Evolutionary conservation across 306 rosid genomes (phyloP), one percentile per base, ranked within the genome.

Genomic region (Parietaria judaica): DNA sequence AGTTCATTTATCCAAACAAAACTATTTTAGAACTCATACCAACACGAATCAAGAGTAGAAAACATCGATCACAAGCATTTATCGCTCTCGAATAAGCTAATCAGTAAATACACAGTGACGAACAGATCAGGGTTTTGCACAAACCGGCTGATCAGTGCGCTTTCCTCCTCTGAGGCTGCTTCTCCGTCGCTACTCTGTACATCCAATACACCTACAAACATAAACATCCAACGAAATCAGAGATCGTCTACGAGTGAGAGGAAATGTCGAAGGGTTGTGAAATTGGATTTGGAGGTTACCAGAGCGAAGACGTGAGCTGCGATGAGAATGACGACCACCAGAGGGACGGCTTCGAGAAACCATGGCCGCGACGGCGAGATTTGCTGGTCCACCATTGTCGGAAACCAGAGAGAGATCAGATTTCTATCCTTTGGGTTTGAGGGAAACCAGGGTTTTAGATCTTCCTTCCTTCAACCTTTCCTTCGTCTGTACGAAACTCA

Each of bases 271-370:
- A 65, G 16, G 17, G 9, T 60, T 31, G 31, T 16, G 23, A 16
- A 8, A 2, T 34, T 17, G 52, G 56, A 55, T 14, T 8, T 6
- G 31, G 36, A 10, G 36, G 57, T 57, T 71, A 91, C 98, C 96
- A 91, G 64, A 14, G 98, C 96, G 70, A 88, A 48, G 72, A 91
- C 94, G 36, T 92, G 98, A 61, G 84, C 83, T 10, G 89, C 96
- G 6, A 88, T 86, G 7, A 92, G 78, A 43, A 82, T 11, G 69
- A 86, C 64, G 16, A 88, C 84, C 36, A 86, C 8, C 47, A 86
- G 66, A 8, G 94, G 90, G 14, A 88, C 51, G 54, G 41, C 63
- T 14, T 84, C 80, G 36, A 82, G 87, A 66, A 92, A 38, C 98
- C 96, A 84, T 63, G 95, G 85, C 72, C 79, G 78, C 41, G 77